Evolutionary conservation across 768 basidiomycete species (phyloP).

Genomic region (Termitomyces bulborhizus): DNA sequence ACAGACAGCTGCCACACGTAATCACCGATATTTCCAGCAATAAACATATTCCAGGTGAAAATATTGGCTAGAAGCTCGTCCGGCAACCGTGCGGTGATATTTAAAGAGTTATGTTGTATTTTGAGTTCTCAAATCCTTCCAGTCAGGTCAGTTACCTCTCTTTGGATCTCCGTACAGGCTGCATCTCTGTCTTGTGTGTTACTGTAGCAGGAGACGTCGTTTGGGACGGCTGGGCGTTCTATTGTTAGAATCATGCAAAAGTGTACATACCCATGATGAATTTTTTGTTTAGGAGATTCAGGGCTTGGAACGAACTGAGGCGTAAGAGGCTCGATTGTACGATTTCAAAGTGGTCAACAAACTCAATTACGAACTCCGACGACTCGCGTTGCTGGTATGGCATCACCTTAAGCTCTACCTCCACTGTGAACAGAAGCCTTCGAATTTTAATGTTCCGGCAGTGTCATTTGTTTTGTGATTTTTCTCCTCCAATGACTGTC

Average conservation of each 20-base stretch:
- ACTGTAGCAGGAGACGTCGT: neutral
- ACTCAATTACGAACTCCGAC: no score
- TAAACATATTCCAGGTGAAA: neutral
- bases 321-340: neutral
- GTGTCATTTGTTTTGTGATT: no score
- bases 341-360: no score
- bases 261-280: neutral
- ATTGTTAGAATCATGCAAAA: neutral
- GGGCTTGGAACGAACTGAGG: neutral
- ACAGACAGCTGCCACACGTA: neutral
- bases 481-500: no score
- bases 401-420: no score
- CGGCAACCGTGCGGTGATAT: neutral
- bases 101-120: neutral
- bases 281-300: neutral
- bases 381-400: no score
- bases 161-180: neutral
- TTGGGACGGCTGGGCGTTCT: neutral
- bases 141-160: no score
- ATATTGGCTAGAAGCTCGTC: neutral
- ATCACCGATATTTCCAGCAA: neutral
- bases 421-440: no score
- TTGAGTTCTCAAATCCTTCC: no score
- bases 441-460: no score
- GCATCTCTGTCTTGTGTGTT: neutral